These are phyloP conservation scores for Auricularia cornea DNA, from an alignment of 768 basidiomycete species.

Conservation along the genomic window DNA sequence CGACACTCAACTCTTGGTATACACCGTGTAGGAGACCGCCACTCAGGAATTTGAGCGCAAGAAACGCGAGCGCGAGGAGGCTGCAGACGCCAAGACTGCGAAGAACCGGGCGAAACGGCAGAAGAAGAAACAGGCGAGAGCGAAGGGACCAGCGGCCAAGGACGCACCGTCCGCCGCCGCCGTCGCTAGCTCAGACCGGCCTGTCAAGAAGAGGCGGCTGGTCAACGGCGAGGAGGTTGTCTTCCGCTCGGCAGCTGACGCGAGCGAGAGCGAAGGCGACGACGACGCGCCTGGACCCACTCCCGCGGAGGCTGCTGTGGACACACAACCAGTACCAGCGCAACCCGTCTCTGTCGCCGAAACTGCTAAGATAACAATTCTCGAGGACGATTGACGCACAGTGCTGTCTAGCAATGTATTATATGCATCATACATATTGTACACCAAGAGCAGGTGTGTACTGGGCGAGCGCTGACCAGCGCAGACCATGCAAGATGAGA, in stretches of 20 bases:
- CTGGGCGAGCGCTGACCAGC: too few species aligned
- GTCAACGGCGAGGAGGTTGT: slow-evolving; percentile 69
- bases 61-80: slow-evolving; percentile 58
- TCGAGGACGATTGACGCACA: slow-evolving; percentile 25
- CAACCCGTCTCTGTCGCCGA: slow-evolving; percentile 2
- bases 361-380: slow-evolving; percentile 24
- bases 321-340: slow-evolving; percentile 1
- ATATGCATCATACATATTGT: too few species aligned
- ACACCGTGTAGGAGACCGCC: slow-evolving; percentile 50
- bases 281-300: slow-evolving; percentile 6
- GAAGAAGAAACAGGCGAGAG: slow-evolving; percentile 58
- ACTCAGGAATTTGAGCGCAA: slow-evolving; percentile 67
- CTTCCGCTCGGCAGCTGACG: slow-evolving; percentile 43
- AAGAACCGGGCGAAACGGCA: slow-evolving; percentile 92
- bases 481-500: too few species aligned
- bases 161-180: slow-evolving; percentile 3
- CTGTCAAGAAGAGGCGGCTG: slow-evolving; percentile 72
- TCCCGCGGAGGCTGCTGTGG: slow-evolving; percentile 2
- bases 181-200: slow-evolving; percentile 21
- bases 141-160: slow-evolving; percentile 20
- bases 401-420: not conserved
- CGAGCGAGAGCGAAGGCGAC: slow-evolving; percentile 33
- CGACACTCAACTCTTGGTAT: not conserved
- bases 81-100: slow-evolving; percentile 79
- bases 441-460: too few species aligned